Percentiles rank a stretch among this genome's conserved stretches.
phyloP scores from a whole-genome alignment of 345 rosid species.

The Theobroma cacao region DNA sequence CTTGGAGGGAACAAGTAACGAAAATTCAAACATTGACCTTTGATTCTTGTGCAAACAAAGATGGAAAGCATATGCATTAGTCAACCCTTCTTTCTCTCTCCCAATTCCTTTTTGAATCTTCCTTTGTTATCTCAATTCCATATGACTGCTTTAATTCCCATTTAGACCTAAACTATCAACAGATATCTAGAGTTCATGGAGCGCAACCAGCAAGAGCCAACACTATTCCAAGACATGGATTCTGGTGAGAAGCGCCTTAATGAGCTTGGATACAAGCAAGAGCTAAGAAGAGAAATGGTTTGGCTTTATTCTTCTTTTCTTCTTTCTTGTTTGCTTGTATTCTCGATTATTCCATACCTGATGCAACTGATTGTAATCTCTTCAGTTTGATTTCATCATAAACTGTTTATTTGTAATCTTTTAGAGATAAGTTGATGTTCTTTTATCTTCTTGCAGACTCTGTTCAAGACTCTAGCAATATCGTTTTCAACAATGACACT shows the following conservation, averaged over 20 bases:
- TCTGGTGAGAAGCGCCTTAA: constrained; percentile 63
- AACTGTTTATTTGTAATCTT: background rate
- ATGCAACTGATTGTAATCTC: background rate
- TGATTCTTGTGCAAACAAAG: background rate
- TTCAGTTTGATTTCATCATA: background rate
- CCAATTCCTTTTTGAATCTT: background rate
- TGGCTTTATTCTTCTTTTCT: background rate
- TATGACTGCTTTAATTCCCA: background rate
- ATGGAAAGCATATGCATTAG: background rate
- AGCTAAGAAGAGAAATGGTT: constrained; percentile 65
- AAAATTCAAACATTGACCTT: constrained; percentile 15
- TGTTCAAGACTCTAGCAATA: constrained; percentile 60
- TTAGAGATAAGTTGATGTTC: background rate
- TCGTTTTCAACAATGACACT: constrained; percentile 66
- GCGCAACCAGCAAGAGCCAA: background rate
- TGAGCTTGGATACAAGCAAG: constrained; percentile 65
- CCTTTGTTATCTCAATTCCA: background rate
- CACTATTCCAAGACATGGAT: constrained; percentile 37
- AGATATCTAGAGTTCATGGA: background rate
- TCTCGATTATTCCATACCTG: background rate
- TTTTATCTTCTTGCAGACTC: constrained; percentile 31
- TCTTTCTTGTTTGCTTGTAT: background rate
- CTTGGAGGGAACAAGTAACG: background rate
- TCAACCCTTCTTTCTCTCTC: constrained; percentile 5
- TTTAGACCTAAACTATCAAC: background rate